phyloP scores from a whole-genome alignment of 208 protist genomes.

The Wallacemonas sp. region DNA sequence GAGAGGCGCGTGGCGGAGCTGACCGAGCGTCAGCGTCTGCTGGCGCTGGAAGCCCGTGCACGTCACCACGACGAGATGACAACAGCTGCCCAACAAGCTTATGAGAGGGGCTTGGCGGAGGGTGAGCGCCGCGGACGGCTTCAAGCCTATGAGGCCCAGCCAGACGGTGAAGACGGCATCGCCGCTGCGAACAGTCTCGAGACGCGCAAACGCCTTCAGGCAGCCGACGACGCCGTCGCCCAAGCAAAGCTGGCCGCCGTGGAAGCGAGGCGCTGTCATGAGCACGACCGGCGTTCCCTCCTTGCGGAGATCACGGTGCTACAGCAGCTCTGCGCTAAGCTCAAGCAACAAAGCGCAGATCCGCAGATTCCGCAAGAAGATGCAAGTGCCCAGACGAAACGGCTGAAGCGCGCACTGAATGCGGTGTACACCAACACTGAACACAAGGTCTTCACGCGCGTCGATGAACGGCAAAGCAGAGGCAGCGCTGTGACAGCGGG shows the following conservation, averaged over 20 bases:
- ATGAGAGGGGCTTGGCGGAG: slow-evolving; percentile 37
- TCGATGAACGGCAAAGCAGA: neutral
- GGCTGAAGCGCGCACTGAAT: slow-evolving; percentile 53
- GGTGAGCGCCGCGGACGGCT: slow-evolving; percentile 25
- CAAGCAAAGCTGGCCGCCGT: slow-evolving; percentile 31
- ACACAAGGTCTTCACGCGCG: slow-evolving; percentile 21
- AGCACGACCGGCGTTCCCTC: slow-evolving; percentile 41
- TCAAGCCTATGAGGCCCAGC: slow-evolving; percentile 8
- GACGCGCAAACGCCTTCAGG: neutral
- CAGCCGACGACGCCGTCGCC: slow-evolving; percentile 21
- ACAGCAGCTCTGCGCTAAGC: slow-evolving; percentile 31
- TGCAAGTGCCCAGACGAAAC: slow-evolving; percentile 33
- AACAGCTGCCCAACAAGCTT: slow-evolving; percentile 32
- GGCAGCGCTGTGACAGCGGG: too few relatives aligned
- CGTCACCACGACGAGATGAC: slow-evolving; percentile 47
- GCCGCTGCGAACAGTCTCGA: too few relatives aligned
- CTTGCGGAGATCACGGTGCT: slow-evolving; percentile 55
- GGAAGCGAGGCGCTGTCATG: slow-evolving; percentile 32
- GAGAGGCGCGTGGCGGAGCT: slow-evolving; percentile 33
- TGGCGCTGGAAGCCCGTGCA: slow-evolving; percentile 48
- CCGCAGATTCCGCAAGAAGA: slow-evolving; percentile 22
- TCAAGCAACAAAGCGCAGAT: slow-evolving; percentile 24
- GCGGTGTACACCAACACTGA: slow-evolving; percentile 45
- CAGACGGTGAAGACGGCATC: slow-evolving; percentile 16
- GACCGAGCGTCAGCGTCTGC: slow-evolving; percentile 52